phyloP scores from a whole-genome alignment of 2,329 filamentous ascomycete species.

The Incumbomyces lentus region DNA sequence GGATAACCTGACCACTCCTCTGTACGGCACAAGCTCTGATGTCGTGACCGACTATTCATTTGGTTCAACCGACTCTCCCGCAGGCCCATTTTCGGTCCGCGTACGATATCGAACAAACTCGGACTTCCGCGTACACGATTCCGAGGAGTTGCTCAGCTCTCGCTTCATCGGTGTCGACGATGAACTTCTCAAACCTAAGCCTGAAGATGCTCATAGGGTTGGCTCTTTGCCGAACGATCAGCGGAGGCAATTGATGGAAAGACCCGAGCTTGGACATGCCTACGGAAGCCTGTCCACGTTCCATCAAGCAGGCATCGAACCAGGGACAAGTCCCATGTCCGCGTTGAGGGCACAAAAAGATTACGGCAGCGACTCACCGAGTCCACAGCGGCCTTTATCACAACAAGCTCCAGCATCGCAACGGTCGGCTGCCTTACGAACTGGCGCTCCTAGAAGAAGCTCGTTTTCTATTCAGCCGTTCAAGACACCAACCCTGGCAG shows the following conservation, averaged over 20 bases:
- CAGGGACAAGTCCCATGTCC: slow-evolving; percentile 78
- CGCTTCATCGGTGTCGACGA: slow-evolving; percentile 89
- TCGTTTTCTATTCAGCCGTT: slow-evolving; percentile 92
- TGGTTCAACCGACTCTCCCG: slow-evolving; percentile 73
- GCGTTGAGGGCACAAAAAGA: slow-evolving; percentile 63
- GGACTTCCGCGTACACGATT: slow-evolving; percentile 83
- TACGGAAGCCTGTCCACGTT: slow-evolving; percentile 89
- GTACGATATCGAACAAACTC: slow-evolving; percentile 81
- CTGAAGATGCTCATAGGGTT: slow-evolving; percentile 36
- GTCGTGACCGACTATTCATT: slow-evolving; percentile 70
- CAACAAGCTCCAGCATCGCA: slow-evolving; percentile 26
- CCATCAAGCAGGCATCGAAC: slow-evolving; percentile 60
- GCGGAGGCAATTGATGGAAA: slow-evolving; percentile 33
- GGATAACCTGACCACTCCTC: slow-evolving; percentile 61
- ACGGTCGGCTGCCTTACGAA: slow-evolving; percentile 38
- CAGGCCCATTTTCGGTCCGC: slow-evolving; percentile 69
- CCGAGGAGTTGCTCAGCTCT: slow-evolving; percentile 81
- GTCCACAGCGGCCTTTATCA: slow-evolving; percentile 27
- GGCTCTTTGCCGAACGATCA: slow-evolving; percentile 64
- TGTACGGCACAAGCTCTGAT: slow-evolving; percentile 53
- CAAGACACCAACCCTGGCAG: slow-evolving; percentile 89
- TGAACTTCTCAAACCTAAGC: slow-evolving; percentile 62
- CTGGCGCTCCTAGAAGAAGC: slow-evolving; percentile 52
- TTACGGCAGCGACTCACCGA: slow-evolving; percentile 37
- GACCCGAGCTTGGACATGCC: slow-evolving; percentile 60